Conservation (phyloP, 331 rosid genomes). For the Prunus yedoensis region DNA sequence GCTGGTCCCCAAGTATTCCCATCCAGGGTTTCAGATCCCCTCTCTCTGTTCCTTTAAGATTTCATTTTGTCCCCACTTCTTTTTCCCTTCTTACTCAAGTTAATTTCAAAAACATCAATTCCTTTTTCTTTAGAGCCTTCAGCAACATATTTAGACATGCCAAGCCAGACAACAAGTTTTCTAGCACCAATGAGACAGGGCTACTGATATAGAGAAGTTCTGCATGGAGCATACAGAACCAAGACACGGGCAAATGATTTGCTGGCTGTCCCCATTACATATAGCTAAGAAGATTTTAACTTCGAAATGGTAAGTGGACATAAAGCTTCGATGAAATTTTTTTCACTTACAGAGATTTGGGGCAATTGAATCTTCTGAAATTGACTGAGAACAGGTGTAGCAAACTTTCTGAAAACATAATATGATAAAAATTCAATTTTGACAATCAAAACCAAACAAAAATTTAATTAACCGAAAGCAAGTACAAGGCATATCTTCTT, state of each 20-base stretch:
- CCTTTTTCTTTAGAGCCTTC: neutral
- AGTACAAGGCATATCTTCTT: neutral
- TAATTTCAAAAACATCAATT: neutral
- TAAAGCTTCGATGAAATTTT: neutral
- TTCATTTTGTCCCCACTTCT: neutral
- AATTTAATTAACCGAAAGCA: neutral
- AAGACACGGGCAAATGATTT: neutral
- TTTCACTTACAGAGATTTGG: constrained; percentile 83
- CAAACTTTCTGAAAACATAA: constrained; percentile 76
- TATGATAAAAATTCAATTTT: constrained; percentile 2
- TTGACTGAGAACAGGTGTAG: constrained; percentile 74
- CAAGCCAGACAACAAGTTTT: too few species aligned
- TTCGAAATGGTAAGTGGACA: constrained; percentile 6
- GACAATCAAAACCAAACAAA: neutral
- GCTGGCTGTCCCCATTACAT: neutral
- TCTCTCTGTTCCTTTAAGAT: neutral
- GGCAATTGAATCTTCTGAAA: constrained; percentile 74
- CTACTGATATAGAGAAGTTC: neutral
- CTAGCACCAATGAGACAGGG: neutral
- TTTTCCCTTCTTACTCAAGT: neutral
- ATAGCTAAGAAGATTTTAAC: neutral
- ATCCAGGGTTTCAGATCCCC: neutral
- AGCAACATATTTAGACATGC: too few species aligned
- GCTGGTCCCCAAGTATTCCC: neutral
- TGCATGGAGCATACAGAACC: neutral